Evolutionary conservation across 805 yeast species (phyloP), one percentile per base, ranked within the genome.

Genomic region (Myxozyma kluyveri): DNA sequence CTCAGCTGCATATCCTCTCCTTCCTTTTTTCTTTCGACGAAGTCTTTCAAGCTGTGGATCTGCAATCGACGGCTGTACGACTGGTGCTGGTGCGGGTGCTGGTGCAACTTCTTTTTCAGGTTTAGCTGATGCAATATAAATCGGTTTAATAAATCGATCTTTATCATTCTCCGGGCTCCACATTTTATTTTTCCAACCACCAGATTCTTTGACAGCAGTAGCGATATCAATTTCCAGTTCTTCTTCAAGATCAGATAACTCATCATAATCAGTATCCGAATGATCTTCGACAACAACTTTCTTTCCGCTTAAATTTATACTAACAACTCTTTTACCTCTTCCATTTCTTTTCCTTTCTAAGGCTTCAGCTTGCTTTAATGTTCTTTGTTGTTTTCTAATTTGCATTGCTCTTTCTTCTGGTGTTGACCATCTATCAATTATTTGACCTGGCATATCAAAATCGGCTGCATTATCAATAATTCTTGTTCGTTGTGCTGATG

Each of bases 401-500:
- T 87, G 88, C 51, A 88, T 72, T 0, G 97, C 97, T 60, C 93
- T 79, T 61, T 95, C 97, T 47, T 83, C 76, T 1, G 96, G 83
- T 35, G 75, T 72, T 0, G 95, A 82, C 98, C 99, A 93, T 56
- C 84, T 72, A 59, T 80, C 84, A 36, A 76, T 63, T 29, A 74
- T 75, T 0, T 77, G 69, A 2, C 72, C 72, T 0, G 88, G 80
- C 49, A 83, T 68, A 45, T 87, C 95, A 65, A 79, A 88, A 66
- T 93, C 99, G 3, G 95, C 81, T 0, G 95, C 96, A 65, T 88
- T 84, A 66, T 93, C 99, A 36, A 95, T 90, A 57, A 93, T 88
- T 61, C 80, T 81, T 0, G 99, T 93, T 66, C 99, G 76, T 66
- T 88, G 95, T 1, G 90, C 87, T 4, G 95, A 86, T 17, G 90